Evolutionary conservation across 2,329 filamentous ascomycete genomes (phyloP).

Genomic region (Pseudogymnoascus sp.): DNA sequence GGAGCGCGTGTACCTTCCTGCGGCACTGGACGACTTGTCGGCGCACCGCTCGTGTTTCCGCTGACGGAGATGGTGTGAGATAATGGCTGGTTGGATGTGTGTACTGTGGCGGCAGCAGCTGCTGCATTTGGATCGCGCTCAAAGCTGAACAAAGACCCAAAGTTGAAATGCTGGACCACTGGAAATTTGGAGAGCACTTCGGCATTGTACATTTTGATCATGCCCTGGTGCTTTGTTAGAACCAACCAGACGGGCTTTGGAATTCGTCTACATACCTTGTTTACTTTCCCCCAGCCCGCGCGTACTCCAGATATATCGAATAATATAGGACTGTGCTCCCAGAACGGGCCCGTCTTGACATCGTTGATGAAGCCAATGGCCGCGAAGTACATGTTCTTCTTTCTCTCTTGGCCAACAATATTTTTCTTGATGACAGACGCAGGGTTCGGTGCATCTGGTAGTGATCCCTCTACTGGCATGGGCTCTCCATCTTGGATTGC

Average conservation of each 20-base stretch:
- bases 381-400: constrained; percentile 82
- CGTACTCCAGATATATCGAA: constrained; percentile 90
- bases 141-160: constrained; percentile 76
- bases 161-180: constrained; percentile 93
- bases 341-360: constrained; percentile 93
- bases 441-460: constrained; percentile 64
- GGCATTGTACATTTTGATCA: constrained; percentile 97
- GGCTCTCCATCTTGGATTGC: constrained; percentile 58
- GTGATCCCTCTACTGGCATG: constrained; percentile 73
- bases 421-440: constrained; percentile 58
- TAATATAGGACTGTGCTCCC: constrained; percentile 91
- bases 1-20: constrained; percentile 25
- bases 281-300: constrained; percentile 97
- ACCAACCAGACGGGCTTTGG: neutral
- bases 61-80: constrained; percentile 11
- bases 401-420: constrained; percentile 59
- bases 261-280: constrained; percentile 50
- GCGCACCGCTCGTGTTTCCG: constrained; percentile 13
- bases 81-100: constrained; percentile 50
- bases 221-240: constrained; percentile 52
- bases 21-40: constrained; percentile 16
- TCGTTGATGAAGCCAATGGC: constrained; percentile 96
- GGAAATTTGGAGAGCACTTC: constrained; percentile 96
- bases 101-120: constrained; percentile 43
- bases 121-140: constrained; percentile 58